These are phyloP conservation scores for Blastomyces percursus DNA, from an alignment of 2,329 filamentous ascomycete species.

Conservation along the genomic window DNA sequence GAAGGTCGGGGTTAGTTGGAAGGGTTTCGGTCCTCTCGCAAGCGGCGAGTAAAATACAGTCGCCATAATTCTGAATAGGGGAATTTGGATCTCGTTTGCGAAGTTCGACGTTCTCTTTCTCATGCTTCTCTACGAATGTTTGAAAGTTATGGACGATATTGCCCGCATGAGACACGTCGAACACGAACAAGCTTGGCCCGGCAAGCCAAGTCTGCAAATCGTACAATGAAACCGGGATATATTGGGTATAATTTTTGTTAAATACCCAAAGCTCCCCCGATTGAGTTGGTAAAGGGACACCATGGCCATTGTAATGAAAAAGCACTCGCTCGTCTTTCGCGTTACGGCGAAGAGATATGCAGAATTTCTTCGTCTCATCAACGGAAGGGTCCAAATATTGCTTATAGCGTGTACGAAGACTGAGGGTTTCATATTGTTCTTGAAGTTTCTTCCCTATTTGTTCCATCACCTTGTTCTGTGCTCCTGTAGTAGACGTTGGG, in stretches of 20 bases:
- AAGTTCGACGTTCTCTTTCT: constrained; percentile 71
- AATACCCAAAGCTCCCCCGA: constrained; percentile 99
- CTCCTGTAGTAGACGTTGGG: constrained; percentile 65
- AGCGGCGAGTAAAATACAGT: constrained; percentile 85
- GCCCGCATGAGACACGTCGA: constrained; percentile 93
- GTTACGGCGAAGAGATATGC: constrained; percentile 75
- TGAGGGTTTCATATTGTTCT: constrained; percentile 89
- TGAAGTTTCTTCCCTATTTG: constrained; percentile 95
- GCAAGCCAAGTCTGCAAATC: constrained; percentile 94
- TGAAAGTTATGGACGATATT: constrained; percentile 95
- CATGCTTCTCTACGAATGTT: constrained; percentile 87
- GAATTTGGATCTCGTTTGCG: constrained; percentile 63
- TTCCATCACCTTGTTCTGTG: constrained; percentile 70
- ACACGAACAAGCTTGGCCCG: constrained; percentile 90
- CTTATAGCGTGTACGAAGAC: constrained; percentile 92
- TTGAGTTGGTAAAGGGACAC: constrained; percentile 86
- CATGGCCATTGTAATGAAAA: constrained; percentile 98
- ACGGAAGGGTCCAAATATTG: constrained; percentile 93
- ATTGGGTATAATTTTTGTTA: constrained; percentile 97
- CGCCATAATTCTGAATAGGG: constrained; percentile 55
- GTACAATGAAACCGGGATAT: constrained; percentile 91
- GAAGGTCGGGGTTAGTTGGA: constrained; percentile 84
- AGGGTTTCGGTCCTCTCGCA: constrained; percentile 85
- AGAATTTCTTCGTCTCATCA: constrained; percentile 95
- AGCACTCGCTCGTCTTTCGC: constrained; percentile 92